Evolutionary conservation across 495 filamentous ascomycete species (phyloP), one percentile per base, ranked within the genome.

Genomic region (Penicillium manginii): DNA sequence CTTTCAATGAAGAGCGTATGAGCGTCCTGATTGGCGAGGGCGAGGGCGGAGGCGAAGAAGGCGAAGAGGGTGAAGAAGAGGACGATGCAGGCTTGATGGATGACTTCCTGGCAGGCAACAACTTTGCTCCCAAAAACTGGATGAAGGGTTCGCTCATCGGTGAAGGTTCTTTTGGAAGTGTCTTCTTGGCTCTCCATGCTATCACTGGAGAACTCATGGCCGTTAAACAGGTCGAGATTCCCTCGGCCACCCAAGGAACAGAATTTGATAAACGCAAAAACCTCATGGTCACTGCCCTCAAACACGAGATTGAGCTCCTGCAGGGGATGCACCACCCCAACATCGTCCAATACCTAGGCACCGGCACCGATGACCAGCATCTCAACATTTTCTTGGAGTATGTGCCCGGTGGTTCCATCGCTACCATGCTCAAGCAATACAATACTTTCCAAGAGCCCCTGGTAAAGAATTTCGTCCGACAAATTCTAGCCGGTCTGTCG

Each of bases 301-400:
- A 98, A 78, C 90, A 92, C 63, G 94, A 99, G 71, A 99, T 99
- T 70, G 87, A 88, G 61, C 86, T 99, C 18, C 82, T 99, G 31
- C 90, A 93, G 60, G 96, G 96, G 64, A 86, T 99, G 46, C 91
- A 96, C 59, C 94, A 99, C 65, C 85, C 90, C 40, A 98, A 99
- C 69, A 98, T 99, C 68, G 94, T 99, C 66, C 96, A 97, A 66
- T 99, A 99, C 67, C 86, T 98, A 35, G 94, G 93, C 43, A 96
- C 91, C 48, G 90, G 90, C 64, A 92, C 92, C 33, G 93, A 96
- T 58, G 88, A 92, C 54, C 84, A 91, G 53, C 89, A 96, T 65
- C 85, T 99, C 63, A 99, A 99, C 78, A 99, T 99, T 88, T 99
- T 99, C 86, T 84, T 99, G 65, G 94, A 99, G 74, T 99, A 99